These are phyloP conservation scores for Fusarium lateritium DNA, from an alignment of 2,329 filamentous ascomycete genomes.

Conservation along the genomic window DNA sequence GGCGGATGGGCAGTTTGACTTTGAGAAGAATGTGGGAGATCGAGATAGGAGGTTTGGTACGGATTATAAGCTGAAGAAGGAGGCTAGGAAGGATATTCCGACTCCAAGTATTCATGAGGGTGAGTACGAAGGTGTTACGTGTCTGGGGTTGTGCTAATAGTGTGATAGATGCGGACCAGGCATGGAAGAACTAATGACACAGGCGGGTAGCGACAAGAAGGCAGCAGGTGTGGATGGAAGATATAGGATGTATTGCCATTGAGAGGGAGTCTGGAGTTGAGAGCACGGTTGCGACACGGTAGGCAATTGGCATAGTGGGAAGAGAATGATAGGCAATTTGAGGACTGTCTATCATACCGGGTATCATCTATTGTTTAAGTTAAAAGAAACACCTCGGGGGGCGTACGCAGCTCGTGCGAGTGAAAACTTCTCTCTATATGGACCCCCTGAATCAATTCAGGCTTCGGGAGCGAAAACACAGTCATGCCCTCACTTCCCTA, in stretches of 20 bases:
- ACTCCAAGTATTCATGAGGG: slow-evolving; percentile 60
- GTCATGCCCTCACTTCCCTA: slow-evolving; percentile 50
- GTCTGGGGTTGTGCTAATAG: slow-evolving; percentile 8
- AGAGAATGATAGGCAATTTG: not conserved
- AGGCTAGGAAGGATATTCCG: slow-evolving; percentile 60
- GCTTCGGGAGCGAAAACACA: too few species aligned
- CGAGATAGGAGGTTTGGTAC: slow-evolving; percentile 63
- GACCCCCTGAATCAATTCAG: not conserved
- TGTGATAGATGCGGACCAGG: slow-evolving; percentile 44
- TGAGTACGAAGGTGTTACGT: slow-evolving; percentile 29
- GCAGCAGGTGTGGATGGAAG: rapidly evolving
- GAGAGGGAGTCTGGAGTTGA: rapidly evolving
- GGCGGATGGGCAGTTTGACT: slow-evolving; percentile 63
- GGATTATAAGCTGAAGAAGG: slow-evolving; percentile 62
- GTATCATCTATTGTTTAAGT: slow-evolving; percentile 32
- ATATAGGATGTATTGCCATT: rapidly evolving
- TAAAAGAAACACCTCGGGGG: not conserved
- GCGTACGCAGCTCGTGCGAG: not conserved
- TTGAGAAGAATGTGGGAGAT: slow-evolving; percentile 59
- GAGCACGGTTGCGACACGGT: too few species aligned
- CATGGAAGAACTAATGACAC: slow-evolving; percentile 36
- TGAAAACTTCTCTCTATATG: too few species aligned
- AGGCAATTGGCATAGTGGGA: rapidly evolving
- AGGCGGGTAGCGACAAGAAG: rapidly evolving
- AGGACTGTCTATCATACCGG: slow-evolving; percentile 18